Evolutionary conservation across 2,329 filamentous ascomycete genomes (phyloP).

Genomic region (Talaromyces albobiverticillius): DNA sequence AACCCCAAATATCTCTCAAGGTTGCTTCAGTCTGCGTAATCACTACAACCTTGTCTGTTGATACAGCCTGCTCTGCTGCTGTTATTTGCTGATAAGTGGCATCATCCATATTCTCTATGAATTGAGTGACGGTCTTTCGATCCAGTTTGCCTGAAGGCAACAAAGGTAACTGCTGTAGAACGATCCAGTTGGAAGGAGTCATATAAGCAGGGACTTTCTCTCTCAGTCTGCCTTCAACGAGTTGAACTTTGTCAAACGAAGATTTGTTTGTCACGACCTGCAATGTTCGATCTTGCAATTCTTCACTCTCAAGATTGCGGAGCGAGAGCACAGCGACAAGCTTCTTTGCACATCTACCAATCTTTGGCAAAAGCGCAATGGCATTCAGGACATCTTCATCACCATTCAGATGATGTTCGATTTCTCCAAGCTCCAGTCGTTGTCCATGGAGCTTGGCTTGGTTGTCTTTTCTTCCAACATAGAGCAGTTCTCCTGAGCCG

Average conservation of each 20-base stretch:
- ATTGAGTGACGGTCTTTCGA: slow-evolving; percentile 10
- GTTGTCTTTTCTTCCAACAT: slow-evolving; percentile 34
- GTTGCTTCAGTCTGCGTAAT: slow-evolving; percentile 11
- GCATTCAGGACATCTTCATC: slow-evolving; percentile 38
- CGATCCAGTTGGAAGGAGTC: slow-evolving; percentile 13
- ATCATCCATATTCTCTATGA: slow-evolving; percentile 14
- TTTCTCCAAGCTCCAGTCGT: slow-evolving; percentile 41
- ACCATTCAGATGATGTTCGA: slow-evolving; percentile 33
- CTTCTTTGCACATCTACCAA: slow-evolving; percentile 9
- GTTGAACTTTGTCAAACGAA: not conserved
- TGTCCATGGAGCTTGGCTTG: slow-evolving; percentile 44
- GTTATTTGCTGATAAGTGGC: slow-evolving; percentile 10
- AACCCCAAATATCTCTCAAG: slow-evolving; percentile 14
- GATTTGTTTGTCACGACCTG: slow-evolving; percentile 13
- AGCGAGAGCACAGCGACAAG: slow-evolving; percentile 12
- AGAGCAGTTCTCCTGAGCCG: slow-evolving; percentile 33
- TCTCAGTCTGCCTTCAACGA: slow-evolving; percentile 1
- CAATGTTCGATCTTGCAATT: slow-evolving; percentile 34
- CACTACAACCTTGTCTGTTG: slow-evolving; percentile 3
- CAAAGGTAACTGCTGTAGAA: slow-evolving; percentile 10
- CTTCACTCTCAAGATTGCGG: not conserved
- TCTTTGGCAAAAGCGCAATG: slow-evolving; percentile 12
- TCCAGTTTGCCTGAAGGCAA: slow-evolving; percentile 13
- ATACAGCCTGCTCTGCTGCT: not conserved
- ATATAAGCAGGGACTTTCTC: slow-evolving; percentile 14